Conservation (phyloP, 768 basidiomycete genomes). For the Mrakia blollopis region DNA sequence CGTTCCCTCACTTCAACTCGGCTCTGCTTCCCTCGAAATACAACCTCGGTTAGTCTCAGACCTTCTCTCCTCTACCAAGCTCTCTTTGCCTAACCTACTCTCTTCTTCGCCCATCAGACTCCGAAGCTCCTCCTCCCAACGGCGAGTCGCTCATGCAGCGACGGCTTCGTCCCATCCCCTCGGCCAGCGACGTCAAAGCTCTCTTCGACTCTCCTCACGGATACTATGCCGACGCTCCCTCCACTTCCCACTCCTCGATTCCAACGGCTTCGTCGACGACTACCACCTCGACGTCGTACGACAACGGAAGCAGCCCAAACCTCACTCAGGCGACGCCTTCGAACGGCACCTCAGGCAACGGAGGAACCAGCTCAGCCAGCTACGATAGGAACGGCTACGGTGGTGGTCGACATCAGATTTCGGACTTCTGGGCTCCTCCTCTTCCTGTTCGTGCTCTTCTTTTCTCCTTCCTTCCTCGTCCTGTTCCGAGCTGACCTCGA, state of each 20-base stretch:
- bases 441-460: background rate
- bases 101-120: constrained; percentile 14
- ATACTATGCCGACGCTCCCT: constrained; percentile 47
- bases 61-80: constrained; percentile 10
- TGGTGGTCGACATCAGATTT: background rate
- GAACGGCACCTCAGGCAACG: background rate
- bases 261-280: background rate
- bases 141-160: constrained; percentile 67
- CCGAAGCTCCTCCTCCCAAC: constrained; percentile 49
- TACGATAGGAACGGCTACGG: background rate
- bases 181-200: constrained; percentile 91
- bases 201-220: constrained; percentile 77
- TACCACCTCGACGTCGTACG: background rate
- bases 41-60: constrained; percentile 50
- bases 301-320: background rate
- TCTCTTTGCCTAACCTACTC: background rate
- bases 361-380: background rate
- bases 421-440: constrained; percentile 19
- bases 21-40: constrained; percentile 50
- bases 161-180: constrained; percentile 68
- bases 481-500: background rate
- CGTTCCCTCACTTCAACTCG: constrained; percentile 37
- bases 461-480: background rate
- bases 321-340: background rate
- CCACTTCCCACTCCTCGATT: constrained; percentile 52